Base-by-base conservation (phyloP, 257 asterid genomes). In the Scutellaria baicalensis region DNA sequence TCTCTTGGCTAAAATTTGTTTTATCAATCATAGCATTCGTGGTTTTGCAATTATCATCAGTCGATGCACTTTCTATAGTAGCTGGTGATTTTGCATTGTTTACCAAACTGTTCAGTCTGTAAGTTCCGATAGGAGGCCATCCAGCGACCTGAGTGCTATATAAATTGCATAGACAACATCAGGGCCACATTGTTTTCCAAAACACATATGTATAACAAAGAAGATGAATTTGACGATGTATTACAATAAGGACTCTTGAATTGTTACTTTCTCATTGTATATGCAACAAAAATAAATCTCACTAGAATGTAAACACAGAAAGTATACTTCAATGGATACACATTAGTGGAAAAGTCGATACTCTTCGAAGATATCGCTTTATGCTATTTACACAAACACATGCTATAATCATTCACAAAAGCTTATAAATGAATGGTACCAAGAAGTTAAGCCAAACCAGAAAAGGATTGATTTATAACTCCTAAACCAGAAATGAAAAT, bases 111-210 rank as follows among this genome's bases (percentile, higher is more conserved):
- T 83, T 83, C 67, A 75, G 67, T 65, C 85, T 75, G 71, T 71
- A 62, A 48, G 72, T 66, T 72, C 79, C 65, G 60, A 83, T 63
- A 3, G 88, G 88, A 72, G 88, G 88, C 88, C 88, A 83, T 65
- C 88, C 88, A 27, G 73, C 82, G 49, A 83, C 88, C 75, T 83
- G 83, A 55, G 83, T 80, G 79, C 79, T 74, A 50, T 36, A 40
- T 18, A 68, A 36, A 68, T 54, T 9, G 52, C 56, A 54, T 12
- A 71, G 42, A 11, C 11, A 64, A 66, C 66, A 70, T 51, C n/a
- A 18, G 23, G 43, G 11, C 35, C 48, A 67, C 40, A 45, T 27
- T 17, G 13, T 11, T 63, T 7, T 17, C 33, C 33, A 9, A 66
- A 49, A 38, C 17, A 21, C 13, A 40, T 5, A 7, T 2, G 18